Conservation (phyloP, 208 protist species). For the Borovskyia barvae region DNA sequence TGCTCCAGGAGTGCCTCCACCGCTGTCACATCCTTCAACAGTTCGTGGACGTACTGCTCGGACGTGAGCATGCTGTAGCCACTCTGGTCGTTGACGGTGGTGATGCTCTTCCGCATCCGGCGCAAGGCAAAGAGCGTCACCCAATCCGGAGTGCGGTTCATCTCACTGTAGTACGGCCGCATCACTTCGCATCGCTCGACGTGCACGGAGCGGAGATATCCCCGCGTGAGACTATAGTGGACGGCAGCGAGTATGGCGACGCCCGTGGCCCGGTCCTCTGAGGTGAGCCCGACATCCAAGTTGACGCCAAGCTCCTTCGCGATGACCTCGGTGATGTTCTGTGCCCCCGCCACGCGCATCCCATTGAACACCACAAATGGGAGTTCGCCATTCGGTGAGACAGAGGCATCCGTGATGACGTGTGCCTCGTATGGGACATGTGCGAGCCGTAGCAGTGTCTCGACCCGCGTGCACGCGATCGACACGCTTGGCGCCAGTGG, state of each 20-base stretch:
- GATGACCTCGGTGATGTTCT: slow-evolving; percentile 34
- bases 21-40: slow-evolving; percentile 33
- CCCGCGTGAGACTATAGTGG: slow-evolving; percentile 30
- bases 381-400: slow-evolving; percentile 33
- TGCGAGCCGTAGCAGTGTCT: slow-evolving; percentile 56
- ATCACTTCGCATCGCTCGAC: slow-evolving; percentile 32
- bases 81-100: slow-evolving; percentile 21
- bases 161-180: slow-evolving; percentile 41
- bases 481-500: slow-evolving; percentile 39
- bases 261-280: slow-evolving; percentile 34
- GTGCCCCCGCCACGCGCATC: slow-evolving; percentile 14
- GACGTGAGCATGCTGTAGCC: slow-evolving; percentile 31
- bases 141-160: slow-evolving; percentile 32
- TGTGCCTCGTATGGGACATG: slow-evolving; percentile 47
- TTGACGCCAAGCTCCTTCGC: slow-evolving; percentile 22
- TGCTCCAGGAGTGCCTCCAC: slow-evolving; percentile 39
- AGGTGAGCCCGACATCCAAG: slow-evolving; percentile 31
- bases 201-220: slow-evolving; percentile 32
- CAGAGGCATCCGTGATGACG: slow-evolving; percentile 24
- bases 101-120: slow-evolving; percentile 21
- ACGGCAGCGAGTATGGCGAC: slow-evolving; percentile 28
- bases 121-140: slow-evolving; percentile 27
- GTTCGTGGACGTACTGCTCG: slow-evolving; percentile 41
- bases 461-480: slow-evolving; percentile 32
- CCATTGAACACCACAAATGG: slow-evolving; percentile 41